Percentiles rank a stretch among this genome's conserved stretches.
Evolutionary conservation across 208 protist species (phyloP).

Genomic region (Zelonia costaricensis): DNA sequence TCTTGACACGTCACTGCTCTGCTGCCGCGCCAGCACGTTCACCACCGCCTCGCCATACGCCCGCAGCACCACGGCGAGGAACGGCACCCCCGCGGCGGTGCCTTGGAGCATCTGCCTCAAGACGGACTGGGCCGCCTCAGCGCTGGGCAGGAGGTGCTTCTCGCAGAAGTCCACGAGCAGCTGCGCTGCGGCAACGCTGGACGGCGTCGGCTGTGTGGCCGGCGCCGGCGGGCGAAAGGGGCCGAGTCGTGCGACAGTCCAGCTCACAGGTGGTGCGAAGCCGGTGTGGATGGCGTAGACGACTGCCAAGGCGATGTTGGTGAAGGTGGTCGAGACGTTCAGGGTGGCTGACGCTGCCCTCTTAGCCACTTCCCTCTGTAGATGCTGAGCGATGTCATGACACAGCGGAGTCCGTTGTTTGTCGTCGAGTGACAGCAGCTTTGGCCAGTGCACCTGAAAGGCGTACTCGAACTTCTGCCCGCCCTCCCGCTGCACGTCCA

Average conservation of each 20-base stretch:
- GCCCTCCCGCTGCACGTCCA: too few species aligned
- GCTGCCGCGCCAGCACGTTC: neutral
- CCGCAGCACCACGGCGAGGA: constrained; percentile 43
- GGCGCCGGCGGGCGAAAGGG: constrained; percentile 4
- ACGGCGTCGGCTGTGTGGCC: neutral
- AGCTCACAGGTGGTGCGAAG: constrained; percentile 17
- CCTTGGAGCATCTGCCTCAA: constrained; percentile 17
- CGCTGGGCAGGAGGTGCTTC: constrained; percentile 10
- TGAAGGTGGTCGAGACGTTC: neutral
- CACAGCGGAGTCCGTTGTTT: too few species aligned
- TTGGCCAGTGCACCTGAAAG: too few species aligned
- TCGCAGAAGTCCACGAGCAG: constrained; percentile 17
- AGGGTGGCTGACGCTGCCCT: neutral
- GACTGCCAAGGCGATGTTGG: constrained; percentile 5
- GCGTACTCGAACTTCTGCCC: too few species aligned
- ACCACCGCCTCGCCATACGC: constrained; percentile 43
- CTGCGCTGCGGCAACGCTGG: neutral
- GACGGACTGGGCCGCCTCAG: neutral
- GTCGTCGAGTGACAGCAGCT: neutral
- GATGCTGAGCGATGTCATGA: too few species aligned
- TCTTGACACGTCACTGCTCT: too few species aligned
- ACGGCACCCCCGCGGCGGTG: constrained; percentile 30
- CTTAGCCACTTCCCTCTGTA: neutral
- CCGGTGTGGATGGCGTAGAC: constrained; percentile 19
- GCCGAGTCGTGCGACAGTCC: constrained; percentile 8